Conservation (phyloP, 1,284 basidiomycete genomes). For the Cystobasidium slooffiae region DNA sequence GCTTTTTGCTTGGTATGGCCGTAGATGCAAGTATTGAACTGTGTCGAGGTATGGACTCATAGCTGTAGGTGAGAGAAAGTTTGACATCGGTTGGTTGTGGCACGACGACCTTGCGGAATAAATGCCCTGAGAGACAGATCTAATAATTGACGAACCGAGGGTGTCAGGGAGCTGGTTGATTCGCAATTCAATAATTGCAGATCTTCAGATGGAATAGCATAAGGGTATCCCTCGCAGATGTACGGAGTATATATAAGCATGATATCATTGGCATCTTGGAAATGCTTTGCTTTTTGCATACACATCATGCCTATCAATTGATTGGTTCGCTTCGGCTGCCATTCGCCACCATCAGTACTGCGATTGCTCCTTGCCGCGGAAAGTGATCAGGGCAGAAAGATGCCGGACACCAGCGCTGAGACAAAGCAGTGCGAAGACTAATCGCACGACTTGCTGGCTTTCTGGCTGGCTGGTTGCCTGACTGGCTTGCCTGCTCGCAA, state of each 20-base stretch:
- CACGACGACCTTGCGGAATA: no score
- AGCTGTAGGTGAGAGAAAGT: background rate
- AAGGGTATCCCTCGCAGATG: no score
- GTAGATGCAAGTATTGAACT: conserved; percentile 4
- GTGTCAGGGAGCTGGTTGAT: no score
- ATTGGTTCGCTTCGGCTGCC: no score
- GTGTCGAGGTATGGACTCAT: background rate
- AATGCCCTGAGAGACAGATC: no score
- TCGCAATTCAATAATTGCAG: no score
- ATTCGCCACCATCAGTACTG: background rate
- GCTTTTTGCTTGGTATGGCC: conserved; percentile 42
- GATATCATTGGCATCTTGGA: no score
- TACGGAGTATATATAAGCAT: no score
- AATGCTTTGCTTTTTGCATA: background rate
- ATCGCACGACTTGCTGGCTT: background rate
- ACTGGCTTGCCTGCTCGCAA: no score
- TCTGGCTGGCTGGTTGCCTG: no score
- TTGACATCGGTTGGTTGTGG: background rate
- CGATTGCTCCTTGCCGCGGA: background rate
- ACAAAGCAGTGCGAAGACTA: background rate
- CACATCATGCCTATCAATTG: background rate
- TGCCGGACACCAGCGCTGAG: background rate
- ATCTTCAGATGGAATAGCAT: no score
- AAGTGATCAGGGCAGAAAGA: background rate
- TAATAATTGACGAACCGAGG: no score